phyloP scores from a whole-genome alignment of 1,284 basidiomycete species.

The Sanghuangporus sanghuang region DNA sequence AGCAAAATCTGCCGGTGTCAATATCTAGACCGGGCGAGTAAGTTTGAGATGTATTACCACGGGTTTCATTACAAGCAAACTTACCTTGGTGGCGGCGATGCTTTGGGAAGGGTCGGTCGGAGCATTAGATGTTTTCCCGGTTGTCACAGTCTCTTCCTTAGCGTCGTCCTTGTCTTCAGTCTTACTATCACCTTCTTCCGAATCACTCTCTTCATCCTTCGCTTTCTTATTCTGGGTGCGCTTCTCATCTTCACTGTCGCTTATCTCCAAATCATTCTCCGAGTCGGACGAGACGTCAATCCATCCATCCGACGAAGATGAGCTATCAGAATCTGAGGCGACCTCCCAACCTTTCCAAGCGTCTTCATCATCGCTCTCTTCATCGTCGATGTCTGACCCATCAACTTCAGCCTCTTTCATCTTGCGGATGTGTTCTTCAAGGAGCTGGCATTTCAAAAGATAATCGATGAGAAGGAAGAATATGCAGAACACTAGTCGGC shows the following conservation, averaged over 20 bases:
- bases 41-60: background rate
- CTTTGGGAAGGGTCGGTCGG: slow-evolving; percentile 25
- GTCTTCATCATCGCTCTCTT: slow-evolving; percentile 62
- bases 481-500: slow-evolving; percentile 23
- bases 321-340: slow-evolving; percentile 62
- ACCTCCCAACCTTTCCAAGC: slow-evolving; percentile 93
- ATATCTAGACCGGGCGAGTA: slow-evolving; percentile 54
- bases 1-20: slow-evolving; percentile 97
- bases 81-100: slow-evolving; percentile 76
- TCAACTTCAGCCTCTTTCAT: slow-evolving; percentile 60
- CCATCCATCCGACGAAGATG: slow-evolving; percentile 76
- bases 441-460: slow-evolving; percentile 47
- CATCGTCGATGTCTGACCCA: slow-evolving; percentile 43
- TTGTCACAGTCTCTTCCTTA: slow-evolving; percentile 26
- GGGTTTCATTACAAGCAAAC: slow-evolving; percentile 17
- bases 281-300: slow-evolving; percentile 77
- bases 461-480: slow-evolving; percentile 9
- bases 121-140: background rate
- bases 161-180: slow-evolving; percentile 24
- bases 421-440: slow-evolving; percentile 81
- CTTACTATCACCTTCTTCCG: slow-evolving; percentile 18
- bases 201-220: slow-evolving; percentile 28
- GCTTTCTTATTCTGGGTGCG: slow-evolving; percentile 34
- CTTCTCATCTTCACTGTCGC: slow-evolving; percentile 82
- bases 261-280: slow-evolving; percentile 68